Evolutionary conservation across 2,329 filamentous ascomycete genomes (phyloP).

Genomic region (Penicillium concentricum): DNA sequence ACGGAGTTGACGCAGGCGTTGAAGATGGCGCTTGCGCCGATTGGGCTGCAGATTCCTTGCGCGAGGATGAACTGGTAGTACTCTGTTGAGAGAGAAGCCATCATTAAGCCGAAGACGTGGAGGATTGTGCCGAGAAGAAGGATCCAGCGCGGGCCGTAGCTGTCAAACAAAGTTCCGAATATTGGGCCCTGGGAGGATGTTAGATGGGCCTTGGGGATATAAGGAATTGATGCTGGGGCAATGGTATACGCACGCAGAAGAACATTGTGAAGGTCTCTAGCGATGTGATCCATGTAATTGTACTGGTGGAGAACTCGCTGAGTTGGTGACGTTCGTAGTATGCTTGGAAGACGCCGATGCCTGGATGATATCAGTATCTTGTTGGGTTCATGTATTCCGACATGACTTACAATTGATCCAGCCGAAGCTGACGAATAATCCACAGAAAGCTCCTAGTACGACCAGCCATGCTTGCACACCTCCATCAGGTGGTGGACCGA

Average conservation of each 20-base stretch:
- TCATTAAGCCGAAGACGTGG: conserved; percentile 60
- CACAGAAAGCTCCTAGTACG: conserved; percentile 51
- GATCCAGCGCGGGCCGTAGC: conserved; percentile 59
- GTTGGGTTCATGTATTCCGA: background rate
- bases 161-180: conserved; percentile 64
- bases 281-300: conserved; percentile 63
- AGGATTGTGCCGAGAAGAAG: conserved; percentile 52
- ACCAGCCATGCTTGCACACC: conserved; percentile 40
- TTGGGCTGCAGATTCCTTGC: conserved; percentile 54
- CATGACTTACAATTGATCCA: conserved; percentile 48
- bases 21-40: conserved; percentile 53
- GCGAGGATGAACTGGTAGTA: conserved; percentile 60
- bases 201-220: background rate
- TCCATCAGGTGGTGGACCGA: conserved; percentile 30
- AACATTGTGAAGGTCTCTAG: conserved; percentile 37
- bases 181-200: conserved; percentile 49
- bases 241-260: conserved; percentile 17
- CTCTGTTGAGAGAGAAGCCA: conserved; percentile 53
- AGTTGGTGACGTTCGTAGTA: conserved; percentile 57
- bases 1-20: conserved; percentile 40
- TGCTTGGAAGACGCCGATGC: conserved; percentile 45
- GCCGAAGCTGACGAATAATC: conserved; percentile 52
- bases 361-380: conserved; percentile 6
- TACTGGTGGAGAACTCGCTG: conserved; percentile 50
- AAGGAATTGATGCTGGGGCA: no score